These are phyloP conservation scores for Euphrasia arctica DNA, from an alignment of 305 asterid species.

Conservation along the genomic window DNA sequence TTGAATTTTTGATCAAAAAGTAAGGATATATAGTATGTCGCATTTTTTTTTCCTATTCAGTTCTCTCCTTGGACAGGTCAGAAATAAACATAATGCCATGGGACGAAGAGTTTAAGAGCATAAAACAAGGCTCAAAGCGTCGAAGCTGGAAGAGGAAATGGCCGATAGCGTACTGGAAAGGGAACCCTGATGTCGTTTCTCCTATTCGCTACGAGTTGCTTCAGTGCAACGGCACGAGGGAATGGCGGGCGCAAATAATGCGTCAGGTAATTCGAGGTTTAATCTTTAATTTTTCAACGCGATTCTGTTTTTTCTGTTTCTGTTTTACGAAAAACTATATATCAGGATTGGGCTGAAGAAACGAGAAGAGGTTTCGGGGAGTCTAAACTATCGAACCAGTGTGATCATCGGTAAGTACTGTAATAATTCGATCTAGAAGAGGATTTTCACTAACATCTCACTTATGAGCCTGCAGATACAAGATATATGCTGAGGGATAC, in stretches of 20 bases:
- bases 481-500: conserved; percentile 82
- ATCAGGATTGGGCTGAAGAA: conserved; percentile 28
- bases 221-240: conserved; percentile 46
- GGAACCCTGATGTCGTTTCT: conserved; percentile 68
- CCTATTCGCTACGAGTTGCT: conserved; percentile 48
- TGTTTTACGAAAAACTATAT: not conserved
- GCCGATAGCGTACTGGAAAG: conserved; percentile 74
- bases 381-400: conserved; percentile 57
- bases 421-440: not conserved
- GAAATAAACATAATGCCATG: conserved; percentile 60
- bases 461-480: conserved; percentile 42
- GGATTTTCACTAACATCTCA: not conserved
- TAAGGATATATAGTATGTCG: no score
- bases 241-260: conserved; percentile 56
- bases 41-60: not conserved
- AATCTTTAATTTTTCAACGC: no score
- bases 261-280: conserved; percentile 43
- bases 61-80: conserved; percentile 42
- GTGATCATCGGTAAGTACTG: conserved; percentile 51
- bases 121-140: conserved; percentile 43
- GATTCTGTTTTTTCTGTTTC: no score
- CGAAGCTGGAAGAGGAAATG: conserved; percentile 45
- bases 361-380: conserved; percentile 43
- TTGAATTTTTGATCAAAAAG: no score
- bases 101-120: conserved; percentile 56